Evolutionary conservation across 768 basidiomycete genomes (phyloP), one percentile per base, ranked within the genome.

Genomic region (Russula brevipes): DNA sequence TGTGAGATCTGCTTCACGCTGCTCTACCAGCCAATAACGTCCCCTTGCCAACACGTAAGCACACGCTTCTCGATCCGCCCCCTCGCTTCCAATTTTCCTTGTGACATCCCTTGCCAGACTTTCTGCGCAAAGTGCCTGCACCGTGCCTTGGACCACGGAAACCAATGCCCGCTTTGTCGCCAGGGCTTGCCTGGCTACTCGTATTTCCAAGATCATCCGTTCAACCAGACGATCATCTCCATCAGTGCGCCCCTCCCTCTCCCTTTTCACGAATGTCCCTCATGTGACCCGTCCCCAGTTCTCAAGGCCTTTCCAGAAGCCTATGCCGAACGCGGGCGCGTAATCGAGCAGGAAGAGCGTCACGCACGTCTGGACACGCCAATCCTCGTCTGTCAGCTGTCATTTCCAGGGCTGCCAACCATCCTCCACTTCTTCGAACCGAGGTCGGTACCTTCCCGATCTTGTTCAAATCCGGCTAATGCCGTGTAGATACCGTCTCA

Each of bases 341-440:
- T 80, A n/a, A 80, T 91, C 59, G 82, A 86, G 62, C 80, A 83
- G 57, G 92, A 93, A 68, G 89, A 91, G 73, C 86, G 84, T 59
- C 84, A 91, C 69, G 80, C 85, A 14, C 81, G 87, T 51, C 82
- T 96, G 61, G 85, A 92, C 71, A 94, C 91, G 17, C 94, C 96
- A 60, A 88, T 98, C 64, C 95, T 98, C 69, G 85, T 94, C 66
- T 90, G 88, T 72, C 89, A 89, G 47, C 85, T 97, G 54, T 85
- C 87, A 51, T 98, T 97, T 76, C 96, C 96, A 1, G 89, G 88
- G 60, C 85, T 94, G 77, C 94, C 93, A 45, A 94, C 89, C 52
- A 80, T 88, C 59, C 78, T 98, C 16, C 94, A 97, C 74, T 87
- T 98, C 70, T 98, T 92, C 72, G 96, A 98, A 73, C 96, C 96